Evolutionary conservation across 352 stramenopile genomes (phyloP).

Genomic region (Phytopythium vexans): DNA sequence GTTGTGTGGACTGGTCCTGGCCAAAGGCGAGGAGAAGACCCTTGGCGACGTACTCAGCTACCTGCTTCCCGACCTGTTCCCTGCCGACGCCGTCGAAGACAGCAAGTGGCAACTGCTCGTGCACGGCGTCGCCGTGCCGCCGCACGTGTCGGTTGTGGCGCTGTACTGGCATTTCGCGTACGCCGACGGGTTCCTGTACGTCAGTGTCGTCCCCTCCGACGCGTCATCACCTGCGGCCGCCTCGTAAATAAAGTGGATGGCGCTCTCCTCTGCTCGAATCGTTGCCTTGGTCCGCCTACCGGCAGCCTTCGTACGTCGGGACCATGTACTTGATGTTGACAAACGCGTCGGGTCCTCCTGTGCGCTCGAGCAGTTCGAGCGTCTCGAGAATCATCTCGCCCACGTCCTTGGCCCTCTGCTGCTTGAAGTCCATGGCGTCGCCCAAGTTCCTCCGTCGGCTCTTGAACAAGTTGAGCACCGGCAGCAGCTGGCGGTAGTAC

Average conservation of each 20-base stretch:
- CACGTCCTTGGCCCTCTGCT: constrained; percentile 75
- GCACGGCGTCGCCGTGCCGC: constrained; percentile 54
- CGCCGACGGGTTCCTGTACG: constrained; percentile 76
- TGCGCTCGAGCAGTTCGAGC: constrained; percentile 82
- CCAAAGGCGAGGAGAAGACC: constrained; percentile 36
- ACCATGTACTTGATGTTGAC: constrained; percentile 98
- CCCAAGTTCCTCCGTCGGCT: constrained; percentile 88
- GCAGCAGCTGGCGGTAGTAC: constrained; percentile 91
- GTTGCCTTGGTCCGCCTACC: background rate
- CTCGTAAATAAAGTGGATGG: background rate
- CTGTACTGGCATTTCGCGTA: constrained; percentile 70
- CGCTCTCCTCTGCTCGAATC: no score
- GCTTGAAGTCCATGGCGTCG: constrained; percentile 90
- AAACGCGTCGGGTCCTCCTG: constrained; percentile 86
- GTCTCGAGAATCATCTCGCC: constrained; percentile 87
- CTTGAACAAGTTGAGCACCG: constrained; percentile 89
- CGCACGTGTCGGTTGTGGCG: constrained; percentile 45
- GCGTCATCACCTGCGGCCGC: background rate
- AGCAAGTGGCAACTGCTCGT: constrained; percentile 31
- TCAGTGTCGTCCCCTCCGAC: constrained; percentile 20
- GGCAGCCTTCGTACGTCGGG: constrained; percentile 90
- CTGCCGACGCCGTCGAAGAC: constrained; percentile 5
- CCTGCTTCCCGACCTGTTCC: constrained; percentile 65
- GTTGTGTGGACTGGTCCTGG: background rate
- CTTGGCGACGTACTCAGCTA: constrained; percentile 48